Evolutionary conservation across 2,329 filamentous ascomycete genomes (phyloP), one percentile per base, ranked within the genome.

Genomic region (Fusarium liriodendri): DNA sequence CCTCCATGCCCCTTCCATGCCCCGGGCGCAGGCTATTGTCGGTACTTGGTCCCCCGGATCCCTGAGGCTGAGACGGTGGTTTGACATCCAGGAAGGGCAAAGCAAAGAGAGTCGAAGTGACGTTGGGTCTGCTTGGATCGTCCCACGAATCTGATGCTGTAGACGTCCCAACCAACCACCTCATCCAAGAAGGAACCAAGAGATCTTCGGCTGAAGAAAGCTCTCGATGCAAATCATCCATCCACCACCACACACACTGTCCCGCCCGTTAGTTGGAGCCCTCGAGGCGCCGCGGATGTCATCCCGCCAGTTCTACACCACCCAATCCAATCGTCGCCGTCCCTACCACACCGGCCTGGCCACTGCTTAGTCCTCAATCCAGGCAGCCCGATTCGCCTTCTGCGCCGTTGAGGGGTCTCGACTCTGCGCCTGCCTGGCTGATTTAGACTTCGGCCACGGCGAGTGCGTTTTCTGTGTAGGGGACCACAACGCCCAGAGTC

Each of bases 371-470:
- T 47, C 45, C 37, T 47, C 62, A 45, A 29, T 6, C 65, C 14
- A 62, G 14, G 29, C 45, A 29, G 25, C 45, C 45, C 35, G 50
- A 54, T 55, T 68, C 45, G 66, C 52, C 61, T 57, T 37, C 25
- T 50, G 57, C 62, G 70, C 67, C 70, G 68, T 71, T 75, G 71
- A 61, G 60, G 63, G 70, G 67, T 68, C 69, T 71, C 67, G 73
- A 76, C 72, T 66, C 33, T 57, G 22, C 35, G 32, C 20, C 54
- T 20, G 33, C 18, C 45, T 54, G 61, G 42, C 45, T 54, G 64
- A 57, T 54, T 70, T 78, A 75, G 69, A 72, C 74, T 77, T 67
- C 63, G 38, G 62, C 72, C 58, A 78, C 67, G 74, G 73, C 67
- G 72, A 73, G 58, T 67, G 69, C 72, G 65, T 78, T 77, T 67